Conservation (phyloP, 75 land plant genomes). For the Adiantum capillusveneris region DNA sequence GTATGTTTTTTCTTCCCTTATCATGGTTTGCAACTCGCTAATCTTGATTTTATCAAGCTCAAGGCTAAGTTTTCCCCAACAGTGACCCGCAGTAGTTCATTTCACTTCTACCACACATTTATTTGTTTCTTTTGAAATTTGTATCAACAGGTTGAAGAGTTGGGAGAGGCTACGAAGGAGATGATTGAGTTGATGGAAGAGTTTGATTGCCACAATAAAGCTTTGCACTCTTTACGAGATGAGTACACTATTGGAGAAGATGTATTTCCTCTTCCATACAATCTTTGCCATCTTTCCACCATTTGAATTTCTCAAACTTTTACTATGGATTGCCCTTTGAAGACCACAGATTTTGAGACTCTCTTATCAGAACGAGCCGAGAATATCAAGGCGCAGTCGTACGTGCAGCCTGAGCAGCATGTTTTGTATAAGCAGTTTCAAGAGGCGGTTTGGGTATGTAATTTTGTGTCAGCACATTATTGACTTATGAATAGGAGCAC, state of each 20-base stretch:
- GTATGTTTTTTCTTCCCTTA: too few species aligned
- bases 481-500: not conserved
- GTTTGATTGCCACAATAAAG: slow-evolving; percentile 27
- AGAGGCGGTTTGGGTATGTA: slow-evolving; percentile 78
- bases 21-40: too few species aligned
- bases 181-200: slow-evolving; percentile 35
- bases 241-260: slow-evolving; percentile 33
- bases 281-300: not conserved
- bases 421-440: slow-evolving; percentile 56
- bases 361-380: slow-evolving; percentile 45
- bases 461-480: not conserved
- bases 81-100: too few species aligned
- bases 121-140: too few species aligned
- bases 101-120: too few species aligned
- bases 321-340: not conserved
- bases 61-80: too few species aligned
- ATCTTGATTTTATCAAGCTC: too few species aligned
- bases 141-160: slow-evolving; percentile 55
- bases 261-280: slow-evolving; percentile 21
- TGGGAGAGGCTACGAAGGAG: slow-evolving; percentile 46
- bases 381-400: slow-evolving; percentile 25
- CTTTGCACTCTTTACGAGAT: slow-evolving; percentile 34
- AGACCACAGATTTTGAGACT: slow-evolving; percentile 67
- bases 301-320: not conserved
- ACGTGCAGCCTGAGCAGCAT: slow-evolving; percentile 35